Evolutionary conservation across 2,329 filamentous ascomycete species (phyloP), one percentile per base, ranked within the genome.

Genomic region (Pseudofabraea citricarpa): DNA sequence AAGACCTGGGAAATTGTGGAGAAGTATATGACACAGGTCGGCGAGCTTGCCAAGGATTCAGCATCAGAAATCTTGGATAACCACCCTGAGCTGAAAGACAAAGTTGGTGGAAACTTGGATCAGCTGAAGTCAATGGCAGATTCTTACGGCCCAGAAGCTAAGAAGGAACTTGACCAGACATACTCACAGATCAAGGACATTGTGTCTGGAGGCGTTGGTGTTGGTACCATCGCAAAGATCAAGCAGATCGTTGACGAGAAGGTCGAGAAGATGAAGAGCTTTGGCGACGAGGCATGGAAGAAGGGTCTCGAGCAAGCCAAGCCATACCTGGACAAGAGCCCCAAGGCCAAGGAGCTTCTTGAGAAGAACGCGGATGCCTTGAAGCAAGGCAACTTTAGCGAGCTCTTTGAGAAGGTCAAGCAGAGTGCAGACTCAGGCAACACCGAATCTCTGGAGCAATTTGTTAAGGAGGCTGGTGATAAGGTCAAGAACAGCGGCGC

Each of bases 261-360:
- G 74, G 70, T 74, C 2, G 67, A 87, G 58, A 71, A 85, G 61
- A 57, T 89, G 23, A 73, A 77, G 64, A 75, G 83, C 63, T 64
- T 87, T 2, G 83, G 83, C 18, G 83, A 89, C 31, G 73, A 88
- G 63, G 79, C 81, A 0, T 90, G 82, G 82, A 71, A 80, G 51
- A 84, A 87, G 68, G 83, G 78, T 0, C 58, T 86, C 36, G 80
- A 89, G 64, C 71, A 87, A 63, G 81, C 79, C 26, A 81, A 85
- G 69, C 83, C 85, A 0, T 77, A 80, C 46, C 72, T 90, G 1
- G 84, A 89, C 53, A 88, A 88, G 72, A 86, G 79, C 63, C 83
- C 85, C n/a, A 71, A 86, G 66, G 66, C 87, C 46, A 89, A 87
- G 70, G 71, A 87, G 63, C 62, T 88, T 0, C 60, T 90, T 1